Base-by-base conservation (phyloP, 148 eudicot genomes). In the Euryodendron excelsum region DNA sequence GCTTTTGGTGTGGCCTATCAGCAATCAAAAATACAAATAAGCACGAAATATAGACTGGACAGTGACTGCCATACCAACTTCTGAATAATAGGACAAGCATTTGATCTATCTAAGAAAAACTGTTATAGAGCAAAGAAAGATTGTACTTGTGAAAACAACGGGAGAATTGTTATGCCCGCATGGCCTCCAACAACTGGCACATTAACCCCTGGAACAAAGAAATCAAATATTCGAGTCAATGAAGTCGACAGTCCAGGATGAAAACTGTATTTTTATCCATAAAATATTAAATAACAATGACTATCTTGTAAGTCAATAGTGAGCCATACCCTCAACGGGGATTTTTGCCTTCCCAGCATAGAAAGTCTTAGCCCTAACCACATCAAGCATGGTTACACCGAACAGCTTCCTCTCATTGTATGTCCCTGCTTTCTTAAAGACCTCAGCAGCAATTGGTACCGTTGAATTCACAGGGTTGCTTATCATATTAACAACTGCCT, bases 141-240 rank as follows among this genome's bases (percentile, higher is more conserved):
- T 27, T 52, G 14, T 85, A 96, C 99, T 72, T 96, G 99, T 25
- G 99, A 96, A 83, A 96, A 93, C 82, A 96, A 75, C 0, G 98
- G 98, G 21, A 96, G 99, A 80, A 96, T 96, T 77, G 99, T 96
- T 27, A 89, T 80, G 82, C 97, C 99, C 5, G 99, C 98, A 88
- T 96, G 99, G 69, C 98, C 99, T 82, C 98, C 99, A 70, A 96
- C 90, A 79, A 96, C 99, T 5, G 98, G 98, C 36, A 93, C 98
- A 87, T 87, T 88, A 59, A 96, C 97, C 72, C 80, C 99, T 96
- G 87, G 10, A 61, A 73, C 66, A 76, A 63, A 77, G 13, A 74
- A 72, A 14, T 30, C 33, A 77, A 44, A n/a, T 62, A 30, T 1
- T 52, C 71, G 11, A 76, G 68, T 27, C 48, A 66, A 70, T 15